Conservation (phyloP, 75 land plant species). For the Selaginella moellendorffii region DNA sequence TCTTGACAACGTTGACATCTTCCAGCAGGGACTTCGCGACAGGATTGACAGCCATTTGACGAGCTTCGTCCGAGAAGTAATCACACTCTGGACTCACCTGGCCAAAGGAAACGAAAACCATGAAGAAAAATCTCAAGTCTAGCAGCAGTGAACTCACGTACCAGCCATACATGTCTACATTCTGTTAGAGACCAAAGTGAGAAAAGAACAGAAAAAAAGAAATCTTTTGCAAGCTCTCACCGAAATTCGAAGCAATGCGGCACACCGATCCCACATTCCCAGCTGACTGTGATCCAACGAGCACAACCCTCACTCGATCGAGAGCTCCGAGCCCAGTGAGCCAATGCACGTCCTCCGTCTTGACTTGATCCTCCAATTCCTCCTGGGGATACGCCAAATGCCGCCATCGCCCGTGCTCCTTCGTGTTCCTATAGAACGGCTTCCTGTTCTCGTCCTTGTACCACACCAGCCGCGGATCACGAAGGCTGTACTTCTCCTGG, state of each 20-base stretch:
- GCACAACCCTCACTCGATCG: neutral
- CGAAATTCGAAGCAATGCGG: slow-evolving; percentile 4
- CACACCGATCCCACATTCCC: slow-evolving; percentile 3
- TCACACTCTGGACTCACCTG: slow-evolving; percentile 23
- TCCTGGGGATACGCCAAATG: neutral
- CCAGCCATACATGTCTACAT: slow-evolving; percentile 23
- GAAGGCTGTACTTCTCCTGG: neutral
- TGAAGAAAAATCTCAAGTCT: neutral
- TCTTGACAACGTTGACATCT: slow-evolving; percentile 7
- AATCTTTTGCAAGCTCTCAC: too few species aligned
- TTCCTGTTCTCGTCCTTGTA: neutral
- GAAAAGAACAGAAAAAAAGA: too few species aligned
- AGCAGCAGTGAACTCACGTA: neutral
- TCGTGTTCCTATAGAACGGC: neutral
- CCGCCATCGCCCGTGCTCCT: neutral
- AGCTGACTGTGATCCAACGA: slow-evolving; percentile 2
- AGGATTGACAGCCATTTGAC: slow-evolving; percentile 18
- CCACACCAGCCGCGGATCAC: neutral
- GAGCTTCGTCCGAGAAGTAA: slow-evolving; percentile 14
- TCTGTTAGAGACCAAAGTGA: too few species aligned
- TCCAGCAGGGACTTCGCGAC: slow-evolving; percentile 11
- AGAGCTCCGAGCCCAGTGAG: slow-evolving; percentile 6
- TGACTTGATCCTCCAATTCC: neutral
- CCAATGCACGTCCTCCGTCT: neutral
- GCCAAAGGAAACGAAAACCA: neutral